Evolutionary conservation across 2,329 filamentous ascomycete genomes (phyloP), one percentile per base, ranked within the genome.

Genomic region (Bipolaris victoriae): DNA sequence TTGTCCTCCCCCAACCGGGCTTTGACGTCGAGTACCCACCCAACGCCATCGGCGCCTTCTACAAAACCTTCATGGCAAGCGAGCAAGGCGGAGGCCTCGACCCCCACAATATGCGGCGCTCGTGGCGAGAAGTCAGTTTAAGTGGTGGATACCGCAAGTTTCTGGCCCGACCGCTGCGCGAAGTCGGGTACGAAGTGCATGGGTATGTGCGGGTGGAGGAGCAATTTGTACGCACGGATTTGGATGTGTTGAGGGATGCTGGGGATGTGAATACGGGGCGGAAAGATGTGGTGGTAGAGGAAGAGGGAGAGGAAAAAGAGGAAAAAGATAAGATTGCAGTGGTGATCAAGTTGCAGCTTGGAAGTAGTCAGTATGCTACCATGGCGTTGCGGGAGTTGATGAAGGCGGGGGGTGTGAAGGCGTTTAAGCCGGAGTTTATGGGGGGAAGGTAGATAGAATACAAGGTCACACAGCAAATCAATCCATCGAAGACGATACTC

Each of bases 1-100:
- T 98, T 60, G 93, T 99, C 11, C 83, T 99, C 2, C 94, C 96
- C 3, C 88, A 90, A n/a, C 95, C 95, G 0, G 95, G 95, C 16
- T 97, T 88, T 79, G 92, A 97, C 67, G 86, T 98, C 37, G 77
- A 90, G 35, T 99, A 98, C 72, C 95, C 95, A 0, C 74, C 82
- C 20, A 98, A 99, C 74, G 86, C 86, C 35, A 86, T 97, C 61
- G 91, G 90, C n/a, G 82, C 86, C 3, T 96, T 89, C 75, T 99
- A 98, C 79, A 84, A 84, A 62, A 83, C 86, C 2, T 96, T 97
- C 78, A 99, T 99, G 96, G 85, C 79, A 31, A 89, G 84, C 49
- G 84, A 90, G 46, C 84, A 86, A 61, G 93, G 95, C 60, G 94
- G 94, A 10, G 79, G 81, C 1, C 82, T 99, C 11, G 88, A 96